Base-by-base conservation (phyloP, 306 rosid genomes). In the Luffa aegyptiaca region DNA sequence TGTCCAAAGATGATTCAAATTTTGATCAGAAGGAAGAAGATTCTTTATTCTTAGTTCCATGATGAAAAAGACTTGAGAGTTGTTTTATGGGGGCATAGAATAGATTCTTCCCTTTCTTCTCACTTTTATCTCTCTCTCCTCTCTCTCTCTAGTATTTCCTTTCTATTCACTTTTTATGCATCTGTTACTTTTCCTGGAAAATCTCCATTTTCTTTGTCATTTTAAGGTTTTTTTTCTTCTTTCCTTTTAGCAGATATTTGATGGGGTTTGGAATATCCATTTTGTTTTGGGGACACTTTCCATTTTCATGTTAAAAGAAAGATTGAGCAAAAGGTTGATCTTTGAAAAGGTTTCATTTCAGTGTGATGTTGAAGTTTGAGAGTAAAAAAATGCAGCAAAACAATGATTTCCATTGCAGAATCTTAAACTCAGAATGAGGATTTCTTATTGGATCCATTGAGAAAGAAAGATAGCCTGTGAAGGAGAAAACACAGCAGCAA, bases 41-140 rank as follows among this genome's bases (percentile, higher is more conserved):
- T 80, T 80, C 82, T 55, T 69, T 45, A 52, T 56, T 72, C 72
- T 69, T 39, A 80, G 31, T 65, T 55, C 58, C n/a, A 65, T 20
- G 10, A 20, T 26, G 55, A 71, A 78, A 69, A 57, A 63, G 44
- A 57, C 21, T 31, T 26, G 9, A 41, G 51, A 55, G 72, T 39
- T 88, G 84, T 78, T 83, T 81, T 81, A 16, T 37, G 76, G 52
- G 55, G 79, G 86, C n/a, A 86, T 83, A 65, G 93, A 87, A 95
- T 85, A 84, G 78, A 92, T 93, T 92, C 97, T 91, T 91, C 76
- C 64, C 93, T 86, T 88, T 86, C 79, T 81, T 76, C 79, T 14
- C 69, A 87, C 90, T 92, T 89, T 90, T 80, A 21, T 63, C 49
- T 71, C 85, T 86, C 85, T 14, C 81, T 61, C 83, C 73, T 85